phyloP scores from a whole-genome alignment of 2,329 filamentous ascomycete species.

The Metarhizium anisopliae region DNA sequence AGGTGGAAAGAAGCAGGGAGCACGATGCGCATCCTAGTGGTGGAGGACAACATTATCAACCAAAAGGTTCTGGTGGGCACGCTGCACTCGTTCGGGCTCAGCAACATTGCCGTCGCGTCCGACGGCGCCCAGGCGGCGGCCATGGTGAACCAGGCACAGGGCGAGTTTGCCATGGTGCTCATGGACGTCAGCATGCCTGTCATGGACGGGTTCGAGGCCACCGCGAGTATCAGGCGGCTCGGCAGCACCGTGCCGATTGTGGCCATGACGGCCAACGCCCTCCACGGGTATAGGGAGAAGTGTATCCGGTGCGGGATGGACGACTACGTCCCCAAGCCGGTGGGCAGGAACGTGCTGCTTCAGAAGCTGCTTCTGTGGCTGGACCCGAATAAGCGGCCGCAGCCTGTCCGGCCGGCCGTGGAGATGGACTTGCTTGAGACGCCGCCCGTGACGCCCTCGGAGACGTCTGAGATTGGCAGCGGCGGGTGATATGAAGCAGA shows the following conservation, averaged over 20 bases:
- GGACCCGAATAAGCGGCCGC: not conserved
- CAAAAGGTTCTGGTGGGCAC: slow-evolving; percentile 14
- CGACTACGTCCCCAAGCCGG: slow-evolving; percentile 46
- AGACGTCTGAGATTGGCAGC: not conserved
- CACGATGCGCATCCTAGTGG: slow-evolving; percentile 12
- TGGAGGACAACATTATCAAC: slow-evolving; percentile 29
- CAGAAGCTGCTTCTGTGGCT: slow-evolving; percentile 17
- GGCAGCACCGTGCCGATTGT: slow-evolving; percentile 47
- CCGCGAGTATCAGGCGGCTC: slow-evolving; percentile 10
- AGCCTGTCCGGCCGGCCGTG: slow-evolving; percentile 4
- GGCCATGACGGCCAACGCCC: slow-evolving; percentile 44
- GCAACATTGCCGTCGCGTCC: slow-evolving; percentile 10
- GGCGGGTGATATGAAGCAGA: not conserved
- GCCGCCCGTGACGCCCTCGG: not conserved
- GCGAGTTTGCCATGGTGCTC: slow-evolving; percentile 15
- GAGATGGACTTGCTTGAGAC: not conserved
- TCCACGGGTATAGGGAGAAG: slow-evolving; percentile 44
- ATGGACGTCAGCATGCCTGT: slow-evolving; percentile 46
- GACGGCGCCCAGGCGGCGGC: slow-evolving; percentile 19
- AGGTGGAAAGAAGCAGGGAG: not conserved
- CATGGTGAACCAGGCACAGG: slow-evolving; percentile 9
- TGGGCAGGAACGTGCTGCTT: slow-evolving; percentile 25
- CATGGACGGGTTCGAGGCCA: slow-evolving; percentile 39
- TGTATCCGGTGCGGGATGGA: slow-evolving; percentile 47
- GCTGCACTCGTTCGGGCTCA: slow-evolving; percentile 13